Percentiles rank a stretch among this genome's conserved stretches.
Evolutionary conservation across 2,329 filamentous ascomycete genomes (phyloP).

Genomic region (Fusarium nodosum): DNA sequence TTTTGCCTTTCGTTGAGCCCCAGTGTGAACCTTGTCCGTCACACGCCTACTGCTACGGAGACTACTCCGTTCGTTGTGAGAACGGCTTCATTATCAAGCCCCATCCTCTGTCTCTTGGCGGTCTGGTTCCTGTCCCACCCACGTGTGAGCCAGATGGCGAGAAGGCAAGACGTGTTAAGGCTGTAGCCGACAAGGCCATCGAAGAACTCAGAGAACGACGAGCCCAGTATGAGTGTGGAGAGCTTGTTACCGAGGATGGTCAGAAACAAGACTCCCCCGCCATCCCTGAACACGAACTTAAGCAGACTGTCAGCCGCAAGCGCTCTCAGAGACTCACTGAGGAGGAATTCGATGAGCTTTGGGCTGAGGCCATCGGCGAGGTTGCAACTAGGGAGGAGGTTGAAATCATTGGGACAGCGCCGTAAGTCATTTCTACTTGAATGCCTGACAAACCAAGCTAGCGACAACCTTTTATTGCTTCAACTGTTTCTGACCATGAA

Average conservation of each 20-base stretch:
- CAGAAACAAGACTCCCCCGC: conserved; percentile 69
- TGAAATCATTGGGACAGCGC: conserved; percentile 59
- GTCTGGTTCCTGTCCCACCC: conserved; percentile 85
- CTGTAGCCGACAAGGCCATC: conserved; percentile 88
- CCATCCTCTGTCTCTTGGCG: conserved; percentile 86
- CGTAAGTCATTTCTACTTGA: conserved; percentile 64
- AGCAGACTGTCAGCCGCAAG: conserved; percentile 80
- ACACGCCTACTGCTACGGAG: conserved; percentile 88
- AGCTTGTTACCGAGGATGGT: conserved; percentile 73
- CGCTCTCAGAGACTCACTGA: conserved; percentile 86
- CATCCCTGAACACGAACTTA: conserved; percentile 79
- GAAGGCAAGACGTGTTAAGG: conserved; percentile 87
- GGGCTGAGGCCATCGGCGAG: conserved; percentile 79
- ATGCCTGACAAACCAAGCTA: conserved; percentile 28
- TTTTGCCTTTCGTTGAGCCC: conserved; percentile 77
- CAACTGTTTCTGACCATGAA: conserved; percentile 69
- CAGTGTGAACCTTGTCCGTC: conserved; percentile 90
- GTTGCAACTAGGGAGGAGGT: conserved; percentile 74
- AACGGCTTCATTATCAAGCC: conserved; percentile 86
- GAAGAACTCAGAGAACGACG: conserved; percentile 87
- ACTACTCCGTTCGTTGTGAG: conserved; percentile 84
- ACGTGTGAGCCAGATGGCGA: conserved; percentile 96
- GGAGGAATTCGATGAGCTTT: conserved; percentile 92
- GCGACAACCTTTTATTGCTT: conserved; percentile 41
- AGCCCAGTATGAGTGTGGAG: conserved; percentile 92